Evolutionary conservation across 1,284 basidiomycete genomes (phyloP), one percentile per base, ranked within the genome.

Genomic region (Anthracocystis walkeri): DNA sequence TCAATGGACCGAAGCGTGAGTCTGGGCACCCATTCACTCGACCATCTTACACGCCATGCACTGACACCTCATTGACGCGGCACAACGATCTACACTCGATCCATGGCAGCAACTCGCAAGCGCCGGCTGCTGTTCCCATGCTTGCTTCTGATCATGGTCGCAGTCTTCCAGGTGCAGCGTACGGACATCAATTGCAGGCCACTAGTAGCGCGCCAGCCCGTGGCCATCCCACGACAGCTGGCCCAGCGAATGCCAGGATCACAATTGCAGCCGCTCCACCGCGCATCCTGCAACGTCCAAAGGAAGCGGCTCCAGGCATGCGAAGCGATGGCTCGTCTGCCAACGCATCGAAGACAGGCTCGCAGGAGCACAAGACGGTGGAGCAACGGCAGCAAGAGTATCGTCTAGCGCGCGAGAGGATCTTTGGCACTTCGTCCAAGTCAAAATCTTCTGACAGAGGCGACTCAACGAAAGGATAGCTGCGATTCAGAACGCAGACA

Each of bases 321-420:
- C 65, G 65, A 20, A 76, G 73, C 49, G 67, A 75, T 31, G 72
- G 72, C 0, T 38, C 59, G 3, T 44, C 54, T 1, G 46, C 44
- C 18, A 40, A 45, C 25, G 49, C 51, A 20, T 61, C 68, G 27
- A 68, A 49, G 10, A 35, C 61, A 27, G 58, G 61, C n/a, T 45
- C 45, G 4, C 61, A 68, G n/a, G 65, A 69, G 31, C 68, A 53
- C 33, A 76, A 72, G 54, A 76, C 69, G 25, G 65, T 76, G 7
- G 69, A 76, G 59, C 68, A 76, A 55, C 68, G 74, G 16, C 74
- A 76, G 33, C 65, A 72, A 49, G 69, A 72, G 50, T 76, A 76
- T 27, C 68, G 68, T 14, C 41, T 66, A 11, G 74, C 74, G 2
- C 59, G 74, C 16, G 74, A 63, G 42, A 64, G 74, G 29, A 76